Base-by-base conservation (phyloP, 495 filamentous ascomycete genomes). In the Sporormia fimetaria region DNA sequence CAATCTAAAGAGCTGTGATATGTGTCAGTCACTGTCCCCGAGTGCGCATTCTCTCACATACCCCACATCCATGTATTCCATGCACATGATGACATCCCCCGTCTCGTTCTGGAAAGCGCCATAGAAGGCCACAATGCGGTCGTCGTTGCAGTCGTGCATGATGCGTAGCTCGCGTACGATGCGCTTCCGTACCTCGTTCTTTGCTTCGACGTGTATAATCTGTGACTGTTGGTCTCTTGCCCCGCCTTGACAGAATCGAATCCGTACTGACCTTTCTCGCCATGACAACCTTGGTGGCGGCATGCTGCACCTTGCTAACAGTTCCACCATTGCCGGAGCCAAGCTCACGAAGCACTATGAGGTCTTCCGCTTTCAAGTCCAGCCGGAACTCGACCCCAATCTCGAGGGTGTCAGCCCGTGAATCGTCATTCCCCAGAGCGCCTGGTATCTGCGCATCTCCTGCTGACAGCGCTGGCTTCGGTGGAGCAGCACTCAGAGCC, bases 31-130 rank as follows among this genome's bases (percentile, higher is more conserved):
- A 22, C 7, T 8, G 15, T 30, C 33, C 24, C 21, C 16, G 10
- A 50, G 33, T 15, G 37, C 21, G 14, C 18, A 20, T 24, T 24
- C 25, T 33, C n/a, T n/a, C 31, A 46, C 54, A 60, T 73, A 98
- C 90, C 92, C 92, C 63, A 86, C 84, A 67, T 98, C 90, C 87
- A 94, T 94, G 56, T 98, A 95, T 60, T 98, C 90, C 90, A 98
- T 98, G 59, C 90, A 98, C 81, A 98, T 81, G 44, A 95, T 86
- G 45, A 98, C 92, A 64, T 96, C 90, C 48, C 90, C 82, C 31
- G 80, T 81, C 51, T 94, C 85, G 53, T 94, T 94, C 42, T 95
- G 73, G 63, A 96, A 96, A 16, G 90, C 90, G 33, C 90, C 90
- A 54, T 95, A 95, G 62, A 96, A 96, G 10, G 78, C 92, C 17